Evolutionary conservation across 2,329 filamentous ascomycete genomes (phyloP).

Genomic region (Alternaria brassicicola): DNA sequence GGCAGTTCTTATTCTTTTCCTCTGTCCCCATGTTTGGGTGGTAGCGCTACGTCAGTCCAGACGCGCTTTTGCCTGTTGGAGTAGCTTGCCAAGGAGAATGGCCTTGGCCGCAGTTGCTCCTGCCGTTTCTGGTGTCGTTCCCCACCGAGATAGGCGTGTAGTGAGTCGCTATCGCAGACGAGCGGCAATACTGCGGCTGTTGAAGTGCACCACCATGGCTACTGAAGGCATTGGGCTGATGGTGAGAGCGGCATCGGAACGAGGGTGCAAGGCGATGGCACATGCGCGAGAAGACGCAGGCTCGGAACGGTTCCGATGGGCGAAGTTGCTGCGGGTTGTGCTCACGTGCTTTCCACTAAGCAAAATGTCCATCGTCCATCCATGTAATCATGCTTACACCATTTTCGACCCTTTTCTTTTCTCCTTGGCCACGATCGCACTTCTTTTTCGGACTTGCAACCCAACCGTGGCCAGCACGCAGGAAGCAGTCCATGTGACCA

Average conservation of each 20-base stretch:
- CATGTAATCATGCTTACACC: not conserved
- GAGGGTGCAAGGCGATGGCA: not conserved
- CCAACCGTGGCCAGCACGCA: too few relatives aligned
- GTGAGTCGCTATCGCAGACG: conserved; percentile 2
- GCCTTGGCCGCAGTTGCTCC: conserved; percentile 20
- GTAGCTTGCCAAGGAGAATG: conserved; percentile 24
- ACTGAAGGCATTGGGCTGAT: not conserved
- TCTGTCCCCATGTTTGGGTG: conserved; percentile 9
- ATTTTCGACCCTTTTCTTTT: too few relatives aligned
- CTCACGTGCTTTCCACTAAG: not conserved
- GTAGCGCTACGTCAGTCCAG: conserved; percentile 31
- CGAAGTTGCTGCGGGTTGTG: not conserved
- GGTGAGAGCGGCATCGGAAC: not conserved
- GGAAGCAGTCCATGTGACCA: too few relatives aligned
- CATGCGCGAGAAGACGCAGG: not conserved
- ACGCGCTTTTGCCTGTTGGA: conserved; percentile 19
- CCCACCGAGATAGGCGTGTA: not conserved
- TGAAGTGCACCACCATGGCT: not conserved
- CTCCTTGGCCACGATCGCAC: too few relatives aligned
- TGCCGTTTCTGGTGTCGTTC: conserved; percentile 18
- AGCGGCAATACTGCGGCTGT: not conserved
- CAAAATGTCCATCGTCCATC: not conserved
- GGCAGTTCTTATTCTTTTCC: not conserved
- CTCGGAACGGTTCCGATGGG: not conserved
- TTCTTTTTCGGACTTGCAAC: too few relatives aligned